phyloP scores from a whole-genome alignment of 2,329 filamentous ascomycete species.

The Coniella lustricola region DNA sequence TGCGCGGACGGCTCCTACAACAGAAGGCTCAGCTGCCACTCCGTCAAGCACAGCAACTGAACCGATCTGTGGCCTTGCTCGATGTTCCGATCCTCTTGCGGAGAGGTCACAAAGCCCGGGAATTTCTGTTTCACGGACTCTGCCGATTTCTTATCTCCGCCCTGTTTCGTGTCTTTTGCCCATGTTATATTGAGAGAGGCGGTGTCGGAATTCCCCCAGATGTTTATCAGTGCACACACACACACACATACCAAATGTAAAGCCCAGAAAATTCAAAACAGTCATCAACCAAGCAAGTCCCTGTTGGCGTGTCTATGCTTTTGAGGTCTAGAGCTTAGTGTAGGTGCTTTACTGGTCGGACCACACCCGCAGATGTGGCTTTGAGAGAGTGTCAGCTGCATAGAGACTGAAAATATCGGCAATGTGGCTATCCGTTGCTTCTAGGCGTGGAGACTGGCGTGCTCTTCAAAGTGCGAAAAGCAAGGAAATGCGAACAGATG shows the following conservation, averaged over 20 bases:
- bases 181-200: slow-evolving; percentile 16
- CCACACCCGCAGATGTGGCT: too few relatives aligned
- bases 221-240: slow-evolving; percentile 16
- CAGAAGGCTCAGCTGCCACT: slow-evolving; percentile 5
- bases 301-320: not conserved
- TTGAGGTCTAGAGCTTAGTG: not conserved
- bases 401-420: too few relatives aligned
- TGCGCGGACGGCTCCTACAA: slow-evolving; percentile 17
- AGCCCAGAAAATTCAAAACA: slow-evolving; percentile 18
- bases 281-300: slow-evolving; percentile 9
- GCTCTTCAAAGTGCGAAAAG: too few relatives aligned
- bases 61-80: slow-evolving; percentile 2
- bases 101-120: slow-evolving; percentile 12
- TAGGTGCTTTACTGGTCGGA: too few relatives aligned
- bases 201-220: slow-evolving; percentile 15
- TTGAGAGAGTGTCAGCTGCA: too few relatives aligned
- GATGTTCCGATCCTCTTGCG: slow-evolving; percentile 3
- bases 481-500: too few relatives aligned
- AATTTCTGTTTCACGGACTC: slow-evolving; percentile 14
- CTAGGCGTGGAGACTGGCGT: too few relatives aligned
- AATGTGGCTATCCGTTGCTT: too few relatives aligned
- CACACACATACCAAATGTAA: slow-evolving; percentile 13
- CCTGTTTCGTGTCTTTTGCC: slow-evolving; percentile 17
- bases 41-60: slow-evolving; percentile 10
- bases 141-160: slow-evolving; percentile 17